These are phyloP conservation scores for Globisporangium alternatum DNA, from an alignment of 352 stramenopile genomes.

Conservation along the genomic window DNA sequence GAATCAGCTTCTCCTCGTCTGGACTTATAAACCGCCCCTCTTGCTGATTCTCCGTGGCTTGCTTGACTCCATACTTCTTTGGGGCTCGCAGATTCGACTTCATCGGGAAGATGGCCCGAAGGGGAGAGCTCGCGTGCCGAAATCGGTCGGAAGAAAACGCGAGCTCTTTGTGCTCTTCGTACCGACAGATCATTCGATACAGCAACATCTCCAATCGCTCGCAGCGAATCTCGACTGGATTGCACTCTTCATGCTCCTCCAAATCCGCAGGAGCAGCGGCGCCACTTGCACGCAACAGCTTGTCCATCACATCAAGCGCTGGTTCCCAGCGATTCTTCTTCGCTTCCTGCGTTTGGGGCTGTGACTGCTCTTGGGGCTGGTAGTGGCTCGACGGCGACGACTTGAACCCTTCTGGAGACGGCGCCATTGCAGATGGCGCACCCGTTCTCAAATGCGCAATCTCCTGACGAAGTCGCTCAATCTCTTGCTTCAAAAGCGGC, in stretches of 20 bases:
- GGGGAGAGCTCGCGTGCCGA: constrained; percentile 16
- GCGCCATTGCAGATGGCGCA: background rate
- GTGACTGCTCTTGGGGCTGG: constrained; percentile 14
- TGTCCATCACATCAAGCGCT: constrained; percentile 77
- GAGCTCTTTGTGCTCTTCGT: constrained; percentile 79
- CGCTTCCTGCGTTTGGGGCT: constrained; percentile 23
- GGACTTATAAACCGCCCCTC: constrained; percentile 20
- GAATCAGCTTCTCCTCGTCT: constrained; percentile 39
- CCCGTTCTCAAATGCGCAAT: constrained; percentile 36
- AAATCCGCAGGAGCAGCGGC: constrained; percentile 39
- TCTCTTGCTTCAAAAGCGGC: constrained; percentile 70
- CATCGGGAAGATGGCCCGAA: constrained; percentile 15
- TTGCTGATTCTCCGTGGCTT: constrained; percentile 37
- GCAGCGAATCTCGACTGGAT: constrained; percentile 51
- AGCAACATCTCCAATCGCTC: constrained; percentile 79
- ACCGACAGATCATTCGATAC: constrained; percentile 84
- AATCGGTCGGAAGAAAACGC: constrained; percentile 48
- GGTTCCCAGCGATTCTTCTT: constrained; percentile 76
- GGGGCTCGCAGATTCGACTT: constrained; percentile 41
- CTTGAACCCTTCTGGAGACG: constrained; percentile 8
- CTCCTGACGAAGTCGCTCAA: constrained; percentile 63
- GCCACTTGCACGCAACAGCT: constrained; percentile 59
- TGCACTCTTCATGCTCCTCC: constrained; percentile 31
- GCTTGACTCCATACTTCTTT: constrained; percentile 15
- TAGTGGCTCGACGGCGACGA: constrained; percentile 11